phyloP scores from a whole-genome alignment of 2,329 filamentous ascomycete genomes.

The Kalaharituber pfeilii region DNA sequence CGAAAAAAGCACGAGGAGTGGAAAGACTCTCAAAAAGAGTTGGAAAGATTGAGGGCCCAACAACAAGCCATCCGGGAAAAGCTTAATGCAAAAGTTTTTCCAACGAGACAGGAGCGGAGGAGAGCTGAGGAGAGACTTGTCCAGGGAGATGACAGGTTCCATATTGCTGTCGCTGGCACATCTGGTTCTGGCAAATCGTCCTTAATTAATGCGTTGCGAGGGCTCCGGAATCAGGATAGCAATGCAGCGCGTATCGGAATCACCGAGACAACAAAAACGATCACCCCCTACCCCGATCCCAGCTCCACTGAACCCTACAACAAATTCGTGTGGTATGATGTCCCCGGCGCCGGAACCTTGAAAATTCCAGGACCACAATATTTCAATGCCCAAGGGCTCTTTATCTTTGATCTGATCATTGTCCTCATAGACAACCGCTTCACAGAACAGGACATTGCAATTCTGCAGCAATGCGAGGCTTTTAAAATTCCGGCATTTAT shows the following conservation, averaged over 20 bases:
- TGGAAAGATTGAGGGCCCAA: background rate
- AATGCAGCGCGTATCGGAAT: slow-evolving; percentile 1
- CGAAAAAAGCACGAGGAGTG: background rate
- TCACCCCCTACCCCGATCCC: slow-evolving; percentile 10
- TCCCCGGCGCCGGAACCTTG: slow-evolving; percentile 13
- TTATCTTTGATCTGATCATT: slow-evolving; percentile 12
- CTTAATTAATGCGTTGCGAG: slow-evolving; percentile 13
- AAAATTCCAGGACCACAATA: slow-evolving; percentile 10
- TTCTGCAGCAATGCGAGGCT: slow-evolving; percentile 9
- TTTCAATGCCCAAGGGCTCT: slow-evolving; percentile 15
- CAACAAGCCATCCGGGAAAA: background rate
- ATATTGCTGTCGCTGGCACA: slow-evolving; percentile 9
- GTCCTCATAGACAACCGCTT: slow-evolving; percentile 10
- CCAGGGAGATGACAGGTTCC: slow-evolving; percentile 2
- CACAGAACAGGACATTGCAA: slow-evolving; percentile 4
- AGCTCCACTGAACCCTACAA: background rate
- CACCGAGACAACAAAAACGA: slow-evolving; percentile 7
- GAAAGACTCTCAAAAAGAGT: background rate
- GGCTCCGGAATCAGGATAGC: background rate
- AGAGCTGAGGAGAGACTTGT: background rate
- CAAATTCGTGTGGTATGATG: slow-evolving; percentile 12
- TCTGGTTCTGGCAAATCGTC: slow-evolving; percentile 12
- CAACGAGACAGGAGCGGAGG: slow-evolving; percentile 3
- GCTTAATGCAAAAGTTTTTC: slow-evolving; percentile 2
- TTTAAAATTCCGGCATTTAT: slow-evolving; percentile 10